A percentile compares a stretch with the other conserved stretches of the same genome.
These are phyloP conservation scores for Arachis monticola DNA, from an alignment of 331 rosid genomes.

Conservation along the genomic window DNA sequence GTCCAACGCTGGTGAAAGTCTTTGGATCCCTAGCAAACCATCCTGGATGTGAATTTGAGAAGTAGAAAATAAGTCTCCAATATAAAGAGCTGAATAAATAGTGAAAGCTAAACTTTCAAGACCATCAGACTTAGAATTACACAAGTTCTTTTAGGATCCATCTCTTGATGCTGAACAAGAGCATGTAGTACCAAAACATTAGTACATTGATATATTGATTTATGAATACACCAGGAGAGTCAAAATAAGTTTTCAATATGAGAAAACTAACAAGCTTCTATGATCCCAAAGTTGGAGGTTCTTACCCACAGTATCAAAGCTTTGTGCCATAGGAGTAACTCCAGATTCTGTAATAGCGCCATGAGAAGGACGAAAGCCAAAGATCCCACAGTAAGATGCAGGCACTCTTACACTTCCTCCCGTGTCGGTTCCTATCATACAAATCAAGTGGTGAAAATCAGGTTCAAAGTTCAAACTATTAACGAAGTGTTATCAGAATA, in stretches of 20 bases:
- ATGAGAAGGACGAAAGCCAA: slow-evolving; percentile 92
- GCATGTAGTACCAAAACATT: slow-evolving; percentile 6
- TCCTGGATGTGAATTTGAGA: slow-evolving; percentile 63
- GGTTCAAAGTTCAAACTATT: slow-evolving; percentile 32
- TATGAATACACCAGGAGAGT: background rate
- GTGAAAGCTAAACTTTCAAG: slow-evolving; percentile 12
- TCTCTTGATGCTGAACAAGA: slow-evolving; percentile 2
- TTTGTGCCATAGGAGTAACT: slow-evolving; percentile 88
- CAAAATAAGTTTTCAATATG: background rate
- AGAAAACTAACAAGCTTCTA: slow-evolving; percentile 3
- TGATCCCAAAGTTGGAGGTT: slow-evolving; percentile 16
- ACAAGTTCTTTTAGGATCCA: background rate
- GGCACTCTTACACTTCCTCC: slow-evolving; percentile 97
- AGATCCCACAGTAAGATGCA: slow-evolving; percentile 89
- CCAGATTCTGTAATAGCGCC: slow-evolving; percentile 65
- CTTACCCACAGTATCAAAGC: slow-evolving; percentile 91
- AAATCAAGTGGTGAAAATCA: background rate
- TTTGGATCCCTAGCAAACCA: slow-evolving; percentile 91
- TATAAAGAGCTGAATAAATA: slow-evolving; percentile 13
- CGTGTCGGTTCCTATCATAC: slow-evolving; percentile 82
- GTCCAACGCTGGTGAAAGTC: slow-evolving; percentile 70
- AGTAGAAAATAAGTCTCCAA: slow-evolving; percentile 32
- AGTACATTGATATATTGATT: background rate
- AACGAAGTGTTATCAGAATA: slow-evolving; percentile 25
- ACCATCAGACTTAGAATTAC: slow-evolving; percentile 15